Conservation (phyloP, 805 yeast species). For the Kluyveromyces aestuarii region DNA sequence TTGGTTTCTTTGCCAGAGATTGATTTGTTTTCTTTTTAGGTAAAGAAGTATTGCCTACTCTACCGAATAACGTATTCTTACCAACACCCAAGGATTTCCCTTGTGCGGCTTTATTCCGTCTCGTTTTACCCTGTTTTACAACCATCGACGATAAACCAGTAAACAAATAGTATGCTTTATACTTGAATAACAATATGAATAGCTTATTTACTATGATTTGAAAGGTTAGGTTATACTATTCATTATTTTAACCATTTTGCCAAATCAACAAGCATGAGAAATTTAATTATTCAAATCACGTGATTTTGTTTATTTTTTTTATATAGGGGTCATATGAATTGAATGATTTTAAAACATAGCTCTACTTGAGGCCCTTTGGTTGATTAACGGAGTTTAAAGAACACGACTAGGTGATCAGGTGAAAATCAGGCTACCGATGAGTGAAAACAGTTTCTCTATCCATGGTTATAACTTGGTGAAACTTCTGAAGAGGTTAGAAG, state of each 20-base stretch:
- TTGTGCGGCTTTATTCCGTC: neutral
- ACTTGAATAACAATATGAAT: too few species aligned
- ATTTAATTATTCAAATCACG: too few species aligned
- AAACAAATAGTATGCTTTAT: too few species aligned
- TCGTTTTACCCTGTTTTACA: neutral
- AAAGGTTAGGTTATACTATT: too few species aligned
- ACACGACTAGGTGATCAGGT: constrained; percentile 5
- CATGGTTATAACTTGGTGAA: constrained; percentile 87
- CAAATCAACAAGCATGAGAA: too few species aligned
- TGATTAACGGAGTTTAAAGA: neutral
- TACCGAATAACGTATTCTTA: neutral
- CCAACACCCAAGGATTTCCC: neutral
- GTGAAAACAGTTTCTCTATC: constrained; percentile 22
- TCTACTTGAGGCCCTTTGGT: too few species aligned
- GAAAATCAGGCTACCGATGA: constrained; percentile 6
- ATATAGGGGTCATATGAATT: constrained; percentile 1
- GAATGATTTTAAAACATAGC: neutral
- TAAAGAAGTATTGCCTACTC: neutral
- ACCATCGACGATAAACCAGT: neutral
- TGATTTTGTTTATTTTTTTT: neutral
- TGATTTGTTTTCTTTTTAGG: constrained; percentile 3
- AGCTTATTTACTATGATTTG: too few species aligned
- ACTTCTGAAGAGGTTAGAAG: constrained; percentile 72
- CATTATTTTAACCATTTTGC: too few species aligned
- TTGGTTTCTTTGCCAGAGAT: neutral